phyloP scores from a whole-genome alignment of 2,329 filamentous ascomycete genomes.

The Rhynchosporium agropyri region DNA sequence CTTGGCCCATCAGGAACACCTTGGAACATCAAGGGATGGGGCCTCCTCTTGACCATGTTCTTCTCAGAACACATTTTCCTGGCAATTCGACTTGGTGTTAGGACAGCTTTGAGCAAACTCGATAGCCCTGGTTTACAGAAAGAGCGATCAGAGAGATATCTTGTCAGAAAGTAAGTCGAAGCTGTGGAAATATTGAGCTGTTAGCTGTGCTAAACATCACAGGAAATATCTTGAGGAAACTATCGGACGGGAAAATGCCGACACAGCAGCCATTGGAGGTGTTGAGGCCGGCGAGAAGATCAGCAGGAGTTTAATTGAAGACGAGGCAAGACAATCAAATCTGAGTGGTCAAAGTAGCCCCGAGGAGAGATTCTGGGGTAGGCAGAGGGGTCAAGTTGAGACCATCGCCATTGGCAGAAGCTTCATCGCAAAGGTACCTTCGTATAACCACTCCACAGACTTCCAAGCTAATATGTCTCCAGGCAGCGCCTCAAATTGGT shows the following conservation, averaged over 20 bases:
- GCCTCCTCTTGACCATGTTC: slow-evolving; percentile 78
- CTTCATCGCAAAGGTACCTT: slow-evolving; percentile 54
- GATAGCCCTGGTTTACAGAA: slow-evolving; percentile 86
- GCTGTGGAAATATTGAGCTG: background rate
- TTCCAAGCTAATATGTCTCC: slow-evolving; percentile 9
- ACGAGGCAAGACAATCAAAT: slow-evolving; percentile 58
- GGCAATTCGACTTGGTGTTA: slow-evolving; percentile 71
- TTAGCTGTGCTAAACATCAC: slow-evolving; percentile 15
- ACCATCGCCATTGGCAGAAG: slow-evolving; percentile 58
- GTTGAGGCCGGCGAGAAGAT: slow-evolving; percentile 62
- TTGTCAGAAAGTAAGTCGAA: slow-evolving; percentile 73
- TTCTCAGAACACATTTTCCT: slow-evolving; percentile 90
- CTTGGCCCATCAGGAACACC: slow-evolving; percentile 68
- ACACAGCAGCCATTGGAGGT: slow-evolving; percentile 51
- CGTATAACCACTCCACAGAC: background rate
- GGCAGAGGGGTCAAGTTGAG: slow-evolving; percentile 60
- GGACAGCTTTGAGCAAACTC: slow-evolving; percentile 73
- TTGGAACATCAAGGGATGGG: slow-evolving; percentile 75
- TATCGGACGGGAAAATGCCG: slow-evolving; percentile 59
- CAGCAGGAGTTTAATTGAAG: slow-evolving; percentile 66
- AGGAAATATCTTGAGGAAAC: slow-evolving; percentile 65
- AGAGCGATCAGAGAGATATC: slow-evolving; percentile 78
- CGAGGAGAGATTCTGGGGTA: slow-evolving; percentile 64
- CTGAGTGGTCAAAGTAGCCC: slow-evolving; percentile 52
- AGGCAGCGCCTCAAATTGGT: slow-evolving; percentile 24